Evolutionary conservation across 1,139 yeast species (phyloP), one percentile per base, ranked within the genome.

Genomic region (Geotrichum restrictum): DNA sequence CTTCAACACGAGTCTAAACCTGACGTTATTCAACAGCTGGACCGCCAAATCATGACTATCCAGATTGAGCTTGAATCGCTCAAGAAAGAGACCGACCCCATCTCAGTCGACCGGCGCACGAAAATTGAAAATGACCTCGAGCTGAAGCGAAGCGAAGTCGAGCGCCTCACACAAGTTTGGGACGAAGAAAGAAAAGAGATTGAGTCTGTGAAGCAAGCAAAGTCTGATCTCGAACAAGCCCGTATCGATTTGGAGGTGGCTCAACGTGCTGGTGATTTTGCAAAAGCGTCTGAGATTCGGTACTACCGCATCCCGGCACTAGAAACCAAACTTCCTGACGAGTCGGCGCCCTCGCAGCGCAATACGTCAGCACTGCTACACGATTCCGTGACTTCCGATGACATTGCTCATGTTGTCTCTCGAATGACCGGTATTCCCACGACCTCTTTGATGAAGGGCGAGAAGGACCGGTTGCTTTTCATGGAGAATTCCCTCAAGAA

Each of bases 1-100:
- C 74, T 93, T 57, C 98, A 93, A 69, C 98, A 93, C 66, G 98
- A 93, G 71, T 88, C 96, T 2, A 89, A 89, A 67, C 98, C 98
- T 0, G 98, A 93, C 65, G 88, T 93, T 2, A 87, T 93, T 51
- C 93, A 91, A 61, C 87, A 83, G 47, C 76, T 93, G 55, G 98
- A 93, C 67, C 81, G 98, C 57, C 78, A 83, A 37, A 84, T 91
- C 48, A 88, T 93, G 94, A 93, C 96, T 2, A 85, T 93, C 57
- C 93, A 91, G 69, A 93, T 93, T 61, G 98, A 93, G 69, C 75
- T 93, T 56, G 98, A 91, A 69, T 88, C 97, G 0, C 76, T 93
- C 63, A 81, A 91, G 63, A 93, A 93, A 65, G 98, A 93, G 68
- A 88, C 88, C 2, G 98, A 93, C 65, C 84, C 85, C 3, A 70